Percentiles rank a stretch among this genome's conserved stretches.
phyloP scores from a whole-genome alignment of 2,329 filamentous ascomycete species.

The Microdochium bolleyi region DNA sequence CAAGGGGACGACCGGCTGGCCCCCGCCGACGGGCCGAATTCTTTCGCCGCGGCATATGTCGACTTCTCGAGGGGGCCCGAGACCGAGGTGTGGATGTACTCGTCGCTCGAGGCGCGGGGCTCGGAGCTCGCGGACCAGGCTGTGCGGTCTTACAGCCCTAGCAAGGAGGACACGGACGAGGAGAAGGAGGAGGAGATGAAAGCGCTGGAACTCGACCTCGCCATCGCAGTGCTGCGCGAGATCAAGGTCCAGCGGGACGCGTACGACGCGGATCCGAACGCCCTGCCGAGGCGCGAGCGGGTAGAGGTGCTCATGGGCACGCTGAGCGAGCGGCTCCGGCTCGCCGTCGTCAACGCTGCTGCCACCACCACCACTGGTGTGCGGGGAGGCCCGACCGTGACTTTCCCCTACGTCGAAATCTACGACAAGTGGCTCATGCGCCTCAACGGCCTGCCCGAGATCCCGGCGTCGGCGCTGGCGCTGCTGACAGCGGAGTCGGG shows the following conservation, averaged over 20 bases:
- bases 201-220: neutral
- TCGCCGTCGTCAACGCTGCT: conserved; percentile 12
- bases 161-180: conserved; percentile 4
- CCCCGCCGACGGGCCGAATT: no score
- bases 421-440: conserved; percentile 54
- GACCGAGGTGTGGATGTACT: conserved; percentile 59
- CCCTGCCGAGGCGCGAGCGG: conserved; percentile 1
- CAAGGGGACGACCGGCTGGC: no score
- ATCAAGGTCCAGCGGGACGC: conserved; percentile 12
- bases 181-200: conserved; percentile 1
- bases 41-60: conserved; percentile 51
- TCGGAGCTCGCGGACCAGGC: conserved; percentile 4
- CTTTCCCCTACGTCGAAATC: conserved; percentile 15
- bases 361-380: neutral
- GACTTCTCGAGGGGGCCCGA: conserved; percentile 54
- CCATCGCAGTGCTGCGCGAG: conserved; percentile 8
- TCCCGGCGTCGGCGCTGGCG: conserved; percentile 5
- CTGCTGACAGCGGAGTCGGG: conserved; percentile 1
- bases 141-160: neutral
- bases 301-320: conserved; percentile 28
- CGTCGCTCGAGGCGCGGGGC: conserved; percentile 31
- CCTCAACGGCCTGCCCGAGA: conserved; percentile 31
- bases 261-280: conserved; percentile 5
- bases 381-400: conserved; percentile 15
- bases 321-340: conserved; percentile 26